Percentiles rank a stretch among this genome's conserved stretches.
Conservation (phyloP, 495 filamentous ascomycete genomes). For the Daldinia childiae region DNA sequence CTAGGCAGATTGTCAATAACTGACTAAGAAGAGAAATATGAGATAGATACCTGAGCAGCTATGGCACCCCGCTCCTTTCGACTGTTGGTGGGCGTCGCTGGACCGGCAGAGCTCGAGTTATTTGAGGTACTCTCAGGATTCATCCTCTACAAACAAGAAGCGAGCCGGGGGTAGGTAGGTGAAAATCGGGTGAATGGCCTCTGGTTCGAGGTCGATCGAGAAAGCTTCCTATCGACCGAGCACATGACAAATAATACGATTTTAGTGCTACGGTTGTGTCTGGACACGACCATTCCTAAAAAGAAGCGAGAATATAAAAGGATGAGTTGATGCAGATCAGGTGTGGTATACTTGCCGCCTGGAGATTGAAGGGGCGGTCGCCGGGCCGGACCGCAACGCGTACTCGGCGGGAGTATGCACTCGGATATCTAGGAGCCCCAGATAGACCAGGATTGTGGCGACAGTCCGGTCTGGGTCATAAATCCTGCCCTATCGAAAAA, state of each 20-base stretch:
- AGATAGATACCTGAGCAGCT: constrained; percentile 55
- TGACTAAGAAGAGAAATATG: neutral
- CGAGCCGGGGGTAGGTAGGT: constrained; percentile 19
- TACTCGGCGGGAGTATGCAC: constrained; percentile 29
- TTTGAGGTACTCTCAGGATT: constrained; percentile 40
- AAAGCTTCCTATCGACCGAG: constrained; percentile 34
- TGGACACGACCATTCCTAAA: constrained; percentile 37
- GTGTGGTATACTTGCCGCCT: constrained; percentile 36
- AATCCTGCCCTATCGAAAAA: constrained; percentile 32
- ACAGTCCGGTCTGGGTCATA: constrained; percentile 32
- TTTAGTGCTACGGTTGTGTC: constrained; percentile 38
- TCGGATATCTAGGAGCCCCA: constrained; percentile 34
- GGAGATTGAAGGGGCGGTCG: constrained; percentile 25
- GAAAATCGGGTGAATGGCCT: constrained; percentile 24
- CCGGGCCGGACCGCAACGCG: constrained; percentile 43
- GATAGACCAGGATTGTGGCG: constrained; percentile 29
- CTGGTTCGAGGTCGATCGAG: constrained; percentile 35
- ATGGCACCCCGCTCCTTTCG: constrained; percentile 60
- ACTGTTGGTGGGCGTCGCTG: constrained; percentile 44
- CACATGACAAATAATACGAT: constrained; percentile 40
- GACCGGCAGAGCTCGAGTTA: constrained; percentile 43
- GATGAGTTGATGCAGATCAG: constrained; percentile 31
- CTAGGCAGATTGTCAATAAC: constrained; percentile 43
- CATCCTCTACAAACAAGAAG: constrained; percentile 37
- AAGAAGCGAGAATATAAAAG: constrained; percentile 31